Percentiles rank a stretch among this genome's conserved stretches.
phyloP scores from a whole-genome alignment of 306 rosid species.

The Hylodesmum podocarpum region DNA sequence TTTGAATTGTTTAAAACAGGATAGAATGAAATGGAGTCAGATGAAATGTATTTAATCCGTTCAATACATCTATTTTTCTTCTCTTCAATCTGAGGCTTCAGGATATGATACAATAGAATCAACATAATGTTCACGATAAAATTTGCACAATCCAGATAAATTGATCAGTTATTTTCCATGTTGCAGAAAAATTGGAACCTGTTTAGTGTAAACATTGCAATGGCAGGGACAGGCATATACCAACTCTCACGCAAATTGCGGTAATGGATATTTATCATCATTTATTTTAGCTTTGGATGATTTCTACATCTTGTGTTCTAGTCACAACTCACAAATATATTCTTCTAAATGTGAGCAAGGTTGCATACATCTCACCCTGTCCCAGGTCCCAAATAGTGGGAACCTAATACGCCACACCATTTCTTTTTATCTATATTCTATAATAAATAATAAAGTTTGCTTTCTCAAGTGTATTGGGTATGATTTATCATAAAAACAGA shows the following conservation, averaged over 20 bases:
- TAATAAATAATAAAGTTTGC: background rate
- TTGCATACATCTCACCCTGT: background rate
- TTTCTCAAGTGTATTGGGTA: background rate
- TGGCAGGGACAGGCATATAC: constrained; percentile 91
- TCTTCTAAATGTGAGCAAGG: background rate
- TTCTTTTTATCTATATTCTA: background rate
- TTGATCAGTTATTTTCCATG: background rate
- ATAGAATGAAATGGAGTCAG: background rate
- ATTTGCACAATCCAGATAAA: constrained; percentile 7
- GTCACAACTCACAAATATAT: background rate
- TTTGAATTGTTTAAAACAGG: background rate
- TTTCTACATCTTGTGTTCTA: background rate
- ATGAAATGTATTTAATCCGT: background rate
- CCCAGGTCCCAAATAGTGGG: background rate
- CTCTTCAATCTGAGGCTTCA: background rate
- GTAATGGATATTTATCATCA: constrained; percentile 43
- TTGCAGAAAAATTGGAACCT: constrained; percentile 98
- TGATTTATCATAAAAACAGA: background rate
- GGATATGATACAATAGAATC: background rate
- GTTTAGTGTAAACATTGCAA: constrained; percentile 82
- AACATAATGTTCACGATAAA: background rate
- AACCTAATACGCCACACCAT: background rate
- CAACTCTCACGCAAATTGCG: constrained; percentile 81
- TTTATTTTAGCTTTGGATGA: background rate
- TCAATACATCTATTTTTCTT: background rate